Conservation (phyloP, 163 green algal genomes). For the Chlamydomonas reinhardtii region DNA sequence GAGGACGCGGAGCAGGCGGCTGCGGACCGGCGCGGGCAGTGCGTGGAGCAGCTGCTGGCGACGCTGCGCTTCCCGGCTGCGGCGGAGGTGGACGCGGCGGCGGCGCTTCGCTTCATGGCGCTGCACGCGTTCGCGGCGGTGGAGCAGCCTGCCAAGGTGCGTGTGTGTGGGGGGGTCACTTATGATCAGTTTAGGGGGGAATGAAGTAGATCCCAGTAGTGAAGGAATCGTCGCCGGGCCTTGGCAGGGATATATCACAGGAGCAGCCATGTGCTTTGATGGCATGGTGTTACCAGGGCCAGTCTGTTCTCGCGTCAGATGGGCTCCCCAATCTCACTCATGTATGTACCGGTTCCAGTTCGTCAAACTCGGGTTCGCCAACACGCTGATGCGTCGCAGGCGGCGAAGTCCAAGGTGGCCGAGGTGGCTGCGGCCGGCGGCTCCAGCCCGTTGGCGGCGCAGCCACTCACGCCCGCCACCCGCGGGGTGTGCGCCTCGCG, state of each 20-base stretch:
- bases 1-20: constrained; percentile 21
- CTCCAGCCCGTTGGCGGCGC: background rate
- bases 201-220: too few relatives aligned
- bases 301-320: too few relatives aligned
- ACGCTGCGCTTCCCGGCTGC: constrained; percentile 24
- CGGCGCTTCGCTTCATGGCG: constrained; percentile 48
- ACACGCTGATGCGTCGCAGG: background rate
- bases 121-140: constrained; percentile 42
- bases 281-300: too few relatives aligned
- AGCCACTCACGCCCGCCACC: constrained; percentile 25
- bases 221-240: too few relatives aligned
- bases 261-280: too few relatives aligned
- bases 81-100: background rate
- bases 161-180: too few relatives aligned
- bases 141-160: background rate
- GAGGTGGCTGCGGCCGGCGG: constrained; percentile 6
- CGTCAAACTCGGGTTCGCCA: too few relatives aligned
- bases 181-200: too few relatives aligned
- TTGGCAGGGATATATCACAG: too few relatives aligned
- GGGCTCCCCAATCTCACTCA: too few relatives aligned
- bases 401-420: constrained; percentile 16
- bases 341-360: too few relatives aligned
- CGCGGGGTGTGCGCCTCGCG: constrained; percentile 32
- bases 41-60: constrained; percentile 52
- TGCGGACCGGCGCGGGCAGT: background rate